phyloP scores from a whole-genome alignment of 208 protist genomes.

The Crithidia fasciculata region DNA sequence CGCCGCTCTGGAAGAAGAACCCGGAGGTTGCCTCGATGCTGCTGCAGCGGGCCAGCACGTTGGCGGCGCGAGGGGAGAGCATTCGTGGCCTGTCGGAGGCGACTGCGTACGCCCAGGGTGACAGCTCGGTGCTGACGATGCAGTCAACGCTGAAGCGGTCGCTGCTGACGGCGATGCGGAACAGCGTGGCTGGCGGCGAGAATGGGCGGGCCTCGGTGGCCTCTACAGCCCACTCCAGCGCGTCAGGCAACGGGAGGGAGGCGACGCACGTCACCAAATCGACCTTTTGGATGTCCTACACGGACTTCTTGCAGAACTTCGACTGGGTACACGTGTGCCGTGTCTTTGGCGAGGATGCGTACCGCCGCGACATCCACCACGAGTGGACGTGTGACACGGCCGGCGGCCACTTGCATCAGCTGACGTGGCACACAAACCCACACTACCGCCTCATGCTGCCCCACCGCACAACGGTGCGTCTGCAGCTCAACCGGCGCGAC shows the following conservation, averaged over 20 bases:
- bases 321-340: constrained; percentile 70
- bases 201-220: background rate
- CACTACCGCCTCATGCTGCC: constrained; percentile 68
- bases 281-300: constrained; percentile 89
- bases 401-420: constrained; percentile 49
- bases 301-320: constrained; percentile 74
- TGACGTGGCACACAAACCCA: constrained; percentile 79
- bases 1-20: constrained; percentile 63
- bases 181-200: background rate
- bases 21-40: constrained; percentile 61
- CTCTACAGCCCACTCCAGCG: background rate
- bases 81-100: constrained; percentile 9
- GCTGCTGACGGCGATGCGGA: constrained; percentile 18
- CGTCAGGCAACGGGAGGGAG: background rate
- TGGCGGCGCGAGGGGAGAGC: background rate
- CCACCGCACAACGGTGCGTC: constrained; percentile 48
- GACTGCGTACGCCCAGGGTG: constrained; percentile 5
- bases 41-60: constrained; percentile 11
- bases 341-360: constrained; percentile 56
- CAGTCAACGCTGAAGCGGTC: constrained; percentile 18
- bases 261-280: constrained; percentile 8
- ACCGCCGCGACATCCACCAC: constrained; percentile 52
- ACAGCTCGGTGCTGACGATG: constrained; percentile 17
- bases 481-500: constrained; percentile 74
- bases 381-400: constrained; percentile 61